Base-by-base conservation (phyloP, 441 rosid genomes). In the Jatropha multifida region DNA sequence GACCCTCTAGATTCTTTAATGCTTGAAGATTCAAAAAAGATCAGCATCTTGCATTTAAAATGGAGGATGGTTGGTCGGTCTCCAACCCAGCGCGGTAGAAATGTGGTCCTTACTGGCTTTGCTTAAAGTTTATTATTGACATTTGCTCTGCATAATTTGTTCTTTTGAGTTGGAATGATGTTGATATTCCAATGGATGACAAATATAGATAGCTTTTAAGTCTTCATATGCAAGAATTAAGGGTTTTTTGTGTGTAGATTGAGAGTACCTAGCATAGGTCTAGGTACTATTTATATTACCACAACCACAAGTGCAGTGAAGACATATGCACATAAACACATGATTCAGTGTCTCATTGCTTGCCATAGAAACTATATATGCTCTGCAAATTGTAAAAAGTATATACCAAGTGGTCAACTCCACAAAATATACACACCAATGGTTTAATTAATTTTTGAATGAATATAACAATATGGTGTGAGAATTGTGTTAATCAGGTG, bases 41-140 rank as follows among this genome's bases (percentile, higher is more conserved):
- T 69, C 46, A 69, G 72, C 72, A 69, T 69, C 72, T 69, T 49
- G 13, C n/a, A 23, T 3, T 32, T 37, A 27, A 69, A 69, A 69
- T 17, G 2, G 10, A 48, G 11, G 8, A 54, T 20, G 72, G 17
- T 52, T 6, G 59, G 59, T 49, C 42, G 12, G 4, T 26, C 3
- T 48, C 48, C 48, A 5, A 44, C 10, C 10, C 72, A 58, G 32
- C 59, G 27, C 27, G 13, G 32, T 59, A 49, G 3, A 32, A 32
- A 32, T 68, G 59, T 68, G 70, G 70, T 68, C 72, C 71, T 11
- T 68, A 3, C 27, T 32, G 32, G 32, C 14, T 68, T 10, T 27
- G 7, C 5, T 13, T 27, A 14, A 48, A n/a, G 48, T 26, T 59
- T 59, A 59, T 23, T 59, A 59, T 23, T 20, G 32, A 56, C 10